Base-by-base conservation (phyloP, 345 rosid species). In the Acer yangbiense region DNA sequence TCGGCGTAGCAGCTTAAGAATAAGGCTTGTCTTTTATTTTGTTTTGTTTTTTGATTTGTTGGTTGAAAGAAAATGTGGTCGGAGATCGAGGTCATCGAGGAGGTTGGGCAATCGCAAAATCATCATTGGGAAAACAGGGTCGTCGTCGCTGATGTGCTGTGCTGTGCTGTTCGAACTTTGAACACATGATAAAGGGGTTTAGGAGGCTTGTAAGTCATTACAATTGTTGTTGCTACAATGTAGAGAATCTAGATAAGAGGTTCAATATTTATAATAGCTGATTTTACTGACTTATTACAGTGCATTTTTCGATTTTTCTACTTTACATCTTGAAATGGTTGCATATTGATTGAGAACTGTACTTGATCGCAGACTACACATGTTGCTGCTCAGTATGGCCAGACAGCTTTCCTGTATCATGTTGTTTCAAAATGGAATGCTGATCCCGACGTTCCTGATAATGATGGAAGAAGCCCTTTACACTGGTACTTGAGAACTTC, bases 361-460 rank as follows among this genome's bases (percentile, higher is more conserved):
- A 72, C 79, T 76, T 88, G 77, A 68, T 86, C 82, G 80, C 88
- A 97, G 99, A 68, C 93, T 75, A 91, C 98, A 46, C 98, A 97
- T 83, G 94, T 97, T 83, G 98, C 98, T 13, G 98, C 98, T 69
- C 98, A 97, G 79, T 90, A 94, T 88, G 98, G 99, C 71, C 99
- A 97, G 90, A 93, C 98, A 46, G 89, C 98, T 87, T 94, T 93
- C 83, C 92, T 97, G 48, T 94, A 94, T 83, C 91, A 90, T 80
- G 67, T 94, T 69, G 90, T 97, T 85, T 97, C 97, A 63, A 93
- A 93, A 88, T 94, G 99, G 98, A 97, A 94, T 89, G 94, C 98
- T 63, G 98, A 94, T 80, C 96, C 98, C 52, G 98, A 97, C 88
- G 85, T 90, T 74, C 97, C 99, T 50, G 99, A 97, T 85, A 89